phyloP scores from a whole-genome alignment of 306 rosid species.

The Sechiopsis laciniata region DNA sequence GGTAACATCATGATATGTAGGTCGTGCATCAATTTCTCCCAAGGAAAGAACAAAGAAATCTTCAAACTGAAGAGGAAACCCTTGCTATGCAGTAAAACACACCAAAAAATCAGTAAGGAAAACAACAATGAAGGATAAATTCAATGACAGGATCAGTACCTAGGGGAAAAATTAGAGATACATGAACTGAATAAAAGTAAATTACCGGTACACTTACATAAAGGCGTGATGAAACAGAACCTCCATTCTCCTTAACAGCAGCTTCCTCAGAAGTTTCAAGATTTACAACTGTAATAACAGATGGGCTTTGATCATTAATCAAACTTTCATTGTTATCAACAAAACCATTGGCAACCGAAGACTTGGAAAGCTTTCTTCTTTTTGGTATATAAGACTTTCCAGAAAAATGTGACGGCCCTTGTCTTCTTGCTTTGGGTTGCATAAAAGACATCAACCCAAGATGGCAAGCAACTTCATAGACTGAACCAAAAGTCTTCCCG shows the following conservation, averaged over 20 bases:
- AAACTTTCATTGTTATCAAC: conserved; percentile 47
- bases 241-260: conserved; percentile 35
- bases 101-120: conserved; percentile 33
- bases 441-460: conserved; percentile 63
- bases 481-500: conserved; percentile 88
- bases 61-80: conserved; percentile 81
- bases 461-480: conserved; percentile 84
- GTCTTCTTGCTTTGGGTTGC: conserved; percentile 56
- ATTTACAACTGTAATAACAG: conserved; percentile 36
- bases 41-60: conserved; percentile 79
- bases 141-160: conserved; percentile 8
- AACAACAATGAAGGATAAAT: conserved; percentile 20
- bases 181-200: conserved; percentile 23
- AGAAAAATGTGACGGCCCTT: conserved; percentile 38
- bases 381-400: conserved; percentile 51
- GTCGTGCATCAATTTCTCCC: conserved; percentile 76
- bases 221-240: conserved; percentile 33
- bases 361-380: conserved; percentile 56
- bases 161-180: conserved; percentile 14
- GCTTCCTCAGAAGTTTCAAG: conserved; percentile 38
- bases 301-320: conserved; percentile 28
- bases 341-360: conserved; percentile 52
- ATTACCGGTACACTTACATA: conserved; percentile 43
- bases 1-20: conserved; percentile 61
- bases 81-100: conserved; percentile 56